These are phyloP conservation scores for Cercospora berteroae DNA, from an alignment of 2,329 filamentous ascomycete species.

Conservation along the genomic window DNA sequence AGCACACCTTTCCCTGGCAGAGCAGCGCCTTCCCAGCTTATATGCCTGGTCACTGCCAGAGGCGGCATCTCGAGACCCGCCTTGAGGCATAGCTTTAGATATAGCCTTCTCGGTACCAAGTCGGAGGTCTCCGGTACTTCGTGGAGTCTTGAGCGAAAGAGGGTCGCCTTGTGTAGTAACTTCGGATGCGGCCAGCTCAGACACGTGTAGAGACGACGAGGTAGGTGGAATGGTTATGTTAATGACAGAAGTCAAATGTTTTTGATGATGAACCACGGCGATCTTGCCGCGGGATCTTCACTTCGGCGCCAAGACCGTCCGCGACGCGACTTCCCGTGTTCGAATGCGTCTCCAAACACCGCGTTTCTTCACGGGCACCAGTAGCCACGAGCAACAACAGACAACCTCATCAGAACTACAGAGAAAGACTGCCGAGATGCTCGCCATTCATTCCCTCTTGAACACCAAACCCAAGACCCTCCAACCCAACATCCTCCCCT, in stretches of 20 bases:
- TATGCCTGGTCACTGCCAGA: no score
- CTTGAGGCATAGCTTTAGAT: no score
- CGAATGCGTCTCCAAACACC: neutral
- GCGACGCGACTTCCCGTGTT: neutral
- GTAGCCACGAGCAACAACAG: neutral
- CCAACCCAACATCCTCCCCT: constrained; percentile 73
- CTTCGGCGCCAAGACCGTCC: neutral
- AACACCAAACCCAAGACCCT: constrained; percentile 39
- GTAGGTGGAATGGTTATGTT: no score
- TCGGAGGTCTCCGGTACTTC: no score
- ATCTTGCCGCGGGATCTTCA: neutral
- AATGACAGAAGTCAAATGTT: neutral
- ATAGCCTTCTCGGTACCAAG: no score
- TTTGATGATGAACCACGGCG: neutral
- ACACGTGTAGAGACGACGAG: no score
- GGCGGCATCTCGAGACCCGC: no score
- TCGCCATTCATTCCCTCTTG: constrained; percentile 42
- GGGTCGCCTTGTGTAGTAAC: no score
- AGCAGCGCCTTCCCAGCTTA: no score
- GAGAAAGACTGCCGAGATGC: constrained; percentile 37
- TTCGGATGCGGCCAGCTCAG: no score
- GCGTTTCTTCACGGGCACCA: neutral
- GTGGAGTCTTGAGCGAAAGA: no score
- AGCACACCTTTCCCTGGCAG: no score
- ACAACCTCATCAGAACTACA: neutral